These are phyloP conservation scores for Alectoria sarmentosa DNA, from an alignment of 495 filamentous ascomycete species.

Conservation along the genomic window DNA sequence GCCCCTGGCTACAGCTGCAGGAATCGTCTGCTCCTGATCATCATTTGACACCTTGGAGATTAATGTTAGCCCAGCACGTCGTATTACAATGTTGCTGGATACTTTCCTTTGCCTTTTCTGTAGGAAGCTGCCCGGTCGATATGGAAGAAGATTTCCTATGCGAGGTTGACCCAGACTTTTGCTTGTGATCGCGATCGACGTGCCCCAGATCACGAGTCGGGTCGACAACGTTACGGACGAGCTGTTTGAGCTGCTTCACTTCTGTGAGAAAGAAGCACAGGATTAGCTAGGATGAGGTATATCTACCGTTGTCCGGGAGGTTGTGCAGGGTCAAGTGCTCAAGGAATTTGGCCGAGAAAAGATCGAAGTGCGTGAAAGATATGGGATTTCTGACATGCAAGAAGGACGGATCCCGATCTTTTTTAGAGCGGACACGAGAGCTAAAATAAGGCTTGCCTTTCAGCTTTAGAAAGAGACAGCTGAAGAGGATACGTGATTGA, in stretches of 20 bases:
- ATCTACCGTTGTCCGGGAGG: no score
- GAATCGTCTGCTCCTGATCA: not conserved
- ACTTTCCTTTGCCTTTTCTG: not conserved
- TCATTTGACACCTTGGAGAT: not conserved
- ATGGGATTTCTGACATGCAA: not conserved
- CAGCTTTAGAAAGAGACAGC: not conserved
- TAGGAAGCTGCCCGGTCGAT: not conserved
- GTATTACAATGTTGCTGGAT: not conserved
- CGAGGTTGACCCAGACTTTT: not conserved
- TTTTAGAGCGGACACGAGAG: not conserved
- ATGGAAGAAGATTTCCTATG: not conserved
- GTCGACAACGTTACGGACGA: constrained; percentile 77
- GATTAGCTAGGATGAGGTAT: not conserved
- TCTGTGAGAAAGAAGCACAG: constrained; percentile 39
- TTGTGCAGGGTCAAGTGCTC: not conserved
- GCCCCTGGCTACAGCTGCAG: not conserved
- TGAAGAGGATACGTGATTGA: not conserved
- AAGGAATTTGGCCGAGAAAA: not conserved
- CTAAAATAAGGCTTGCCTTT: not conserved
- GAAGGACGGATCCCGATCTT: not conserved
- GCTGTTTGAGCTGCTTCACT: constrained; percentile 81
- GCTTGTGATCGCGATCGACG: constrained; percentile 44
- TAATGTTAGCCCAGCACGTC: not conserved
- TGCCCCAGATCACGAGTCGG: constrained; percentile 75
- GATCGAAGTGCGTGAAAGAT: not conserved